Conservation (phyloP, 1,284 basidiomycete species). For the Marasmius tenuissimus region DNA sequence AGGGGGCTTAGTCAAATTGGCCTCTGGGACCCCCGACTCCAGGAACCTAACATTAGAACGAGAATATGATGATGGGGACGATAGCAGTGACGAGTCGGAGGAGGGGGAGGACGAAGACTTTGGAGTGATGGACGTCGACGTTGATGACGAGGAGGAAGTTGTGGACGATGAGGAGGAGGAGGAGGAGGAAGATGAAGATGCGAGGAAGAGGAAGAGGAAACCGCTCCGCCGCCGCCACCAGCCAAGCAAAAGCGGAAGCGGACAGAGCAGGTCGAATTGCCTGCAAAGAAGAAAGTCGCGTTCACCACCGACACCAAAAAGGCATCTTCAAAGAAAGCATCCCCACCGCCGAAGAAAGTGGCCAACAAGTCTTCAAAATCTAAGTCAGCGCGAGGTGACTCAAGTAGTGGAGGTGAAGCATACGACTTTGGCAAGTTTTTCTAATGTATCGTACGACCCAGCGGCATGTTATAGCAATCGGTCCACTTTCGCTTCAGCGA, state of each 20-base stretch:
- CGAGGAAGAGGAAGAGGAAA: conserved; percentile 25
- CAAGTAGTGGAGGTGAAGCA: conserved; percentile 32
- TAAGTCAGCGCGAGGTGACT: conserved; percentile 8
- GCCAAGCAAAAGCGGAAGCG: conserved; percentile 55
- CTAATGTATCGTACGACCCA: conserved; percentile 19
- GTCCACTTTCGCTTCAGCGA: no score
- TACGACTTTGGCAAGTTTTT: conserved; percentile 62
- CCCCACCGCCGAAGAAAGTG: background rate
- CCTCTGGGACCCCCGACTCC: conserved; percentile 3
- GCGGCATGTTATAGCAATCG: no score
- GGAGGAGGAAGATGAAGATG: conserved; percentile 27
- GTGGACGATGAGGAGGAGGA: conserved; percentile 20
- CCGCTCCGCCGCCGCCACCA: conserved; percentile 27
- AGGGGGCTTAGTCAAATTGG: conserved; percentile 39
- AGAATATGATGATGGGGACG: conserved; percentile 34
- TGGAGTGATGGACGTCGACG: conserved; percentile 15
- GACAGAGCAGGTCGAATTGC: conserved; percentile 25
- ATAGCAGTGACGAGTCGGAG: conserved; percentile 21
- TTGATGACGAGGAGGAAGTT: conserved; percentile 13
- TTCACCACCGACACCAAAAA: conserved; percentile 21
- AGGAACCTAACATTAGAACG: conserved; percentile 58
- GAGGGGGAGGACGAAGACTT: conserved; percentile 23
- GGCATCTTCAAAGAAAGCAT: background rate
- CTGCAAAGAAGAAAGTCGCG: conserved; percentile 52
- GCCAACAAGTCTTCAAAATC: background rate